These are phyloP conservation scores for Pseudoturritis turrita DNA, from an alignment of 345 rosid species.

Conservation along the genomic window DNA sequence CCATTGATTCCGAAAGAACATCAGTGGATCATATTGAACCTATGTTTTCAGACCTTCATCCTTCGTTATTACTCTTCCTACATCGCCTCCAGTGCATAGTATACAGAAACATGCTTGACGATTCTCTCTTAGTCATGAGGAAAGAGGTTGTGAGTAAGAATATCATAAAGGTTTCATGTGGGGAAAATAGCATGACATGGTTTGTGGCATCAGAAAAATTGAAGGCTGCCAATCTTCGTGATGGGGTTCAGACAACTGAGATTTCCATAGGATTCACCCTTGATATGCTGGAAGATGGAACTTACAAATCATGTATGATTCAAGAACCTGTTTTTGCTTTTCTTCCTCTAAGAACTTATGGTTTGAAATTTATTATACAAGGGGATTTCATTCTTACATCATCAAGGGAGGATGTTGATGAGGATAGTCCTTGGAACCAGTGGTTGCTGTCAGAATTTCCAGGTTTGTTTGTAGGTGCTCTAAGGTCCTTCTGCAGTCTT, in stretches of 20 bases:
- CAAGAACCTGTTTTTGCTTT: conserved; percentile 89
- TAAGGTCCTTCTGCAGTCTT: conserved; percentile 67
- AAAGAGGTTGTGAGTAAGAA: conserved; percentile 67
- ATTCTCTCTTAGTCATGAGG: conserved; percentile 65
- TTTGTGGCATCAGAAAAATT: conserved; percentile 73
- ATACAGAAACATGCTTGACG: conserved; percentile 60
- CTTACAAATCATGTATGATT: conserved; percentile 51
- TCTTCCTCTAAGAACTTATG: conserved; percentile 93
- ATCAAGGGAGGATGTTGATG: conserved; percentile 97
- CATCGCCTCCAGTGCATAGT: conserved; percentile 74
- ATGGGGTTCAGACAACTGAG: conserved; percentile 65
- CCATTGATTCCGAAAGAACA: conserved; percentile 49
- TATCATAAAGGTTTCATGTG: conserved; percentile 70
- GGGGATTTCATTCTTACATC: conserved; percentile 98
- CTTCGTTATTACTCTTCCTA: conserved; percentile 85
- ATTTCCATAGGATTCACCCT: conserved; percentile 80
- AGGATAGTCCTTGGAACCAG: conserved; percentile 91
- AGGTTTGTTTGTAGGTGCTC: conserved; percentile 65
- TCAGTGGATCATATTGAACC: conserved; percentile 45
- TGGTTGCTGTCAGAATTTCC: conserved; percentile 81
- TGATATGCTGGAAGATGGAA: conserved; percentile 54
- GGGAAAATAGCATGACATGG: conserved; percentile 77
- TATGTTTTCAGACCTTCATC: conserved; percentile 91
- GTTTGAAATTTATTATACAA: conserved; percentile 89
- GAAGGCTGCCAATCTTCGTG: conserved; percentile 48